These are phyloP conservation scores for Prunus mongolica DNA, from an alignment of 306 rosid genomes.

Conservation along the genomic window DNA sequence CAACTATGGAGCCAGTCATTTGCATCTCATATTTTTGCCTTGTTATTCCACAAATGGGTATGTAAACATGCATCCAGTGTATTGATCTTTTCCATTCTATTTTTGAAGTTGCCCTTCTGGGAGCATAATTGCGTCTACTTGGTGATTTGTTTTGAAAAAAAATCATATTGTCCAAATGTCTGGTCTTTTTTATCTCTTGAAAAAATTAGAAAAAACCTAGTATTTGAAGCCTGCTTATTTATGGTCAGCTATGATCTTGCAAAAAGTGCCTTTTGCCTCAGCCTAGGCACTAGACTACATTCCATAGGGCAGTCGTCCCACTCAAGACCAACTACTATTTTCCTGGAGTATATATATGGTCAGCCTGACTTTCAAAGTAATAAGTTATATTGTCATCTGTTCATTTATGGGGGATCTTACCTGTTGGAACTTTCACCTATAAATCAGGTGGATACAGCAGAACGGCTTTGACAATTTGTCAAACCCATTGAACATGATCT, in stretches of 20 bases:
- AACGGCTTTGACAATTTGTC: neutral
- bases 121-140: neutral
- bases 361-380: too few relatives aligned
- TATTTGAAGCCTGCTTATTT: neutral
- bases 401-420: neutral
- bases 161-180: neutral
- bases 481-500: neutral
- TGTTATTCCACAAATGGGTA: constrained; percentile 98
- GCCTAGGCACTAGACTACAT: neutral
- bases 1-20: constrained; percentile 98
- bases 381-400: neutral
- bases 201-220: neutral
- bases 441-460: neutral
- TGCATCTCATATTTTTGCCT: constrained; percentile 88
- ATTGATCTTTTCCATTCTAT: neutral
- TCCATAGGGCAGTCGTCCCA: neutral
- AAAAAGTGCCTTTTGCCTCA: neutral
- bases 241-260: neutral
- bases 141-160: neutral
- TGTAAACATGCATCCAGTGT: constrained; percentile 18
- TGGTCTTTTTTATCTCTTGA: neutral
- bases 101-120: neutral
- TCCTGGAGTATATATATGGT: too few relatives aligned
- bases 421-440: neutral
- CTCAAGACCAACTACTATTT: neutral